Evolutionary conservation across 106 monocot species (phyloP), one percentile per base, ranked within the genome.

Genomic region (Apostasia shenzhenica): DNA sequence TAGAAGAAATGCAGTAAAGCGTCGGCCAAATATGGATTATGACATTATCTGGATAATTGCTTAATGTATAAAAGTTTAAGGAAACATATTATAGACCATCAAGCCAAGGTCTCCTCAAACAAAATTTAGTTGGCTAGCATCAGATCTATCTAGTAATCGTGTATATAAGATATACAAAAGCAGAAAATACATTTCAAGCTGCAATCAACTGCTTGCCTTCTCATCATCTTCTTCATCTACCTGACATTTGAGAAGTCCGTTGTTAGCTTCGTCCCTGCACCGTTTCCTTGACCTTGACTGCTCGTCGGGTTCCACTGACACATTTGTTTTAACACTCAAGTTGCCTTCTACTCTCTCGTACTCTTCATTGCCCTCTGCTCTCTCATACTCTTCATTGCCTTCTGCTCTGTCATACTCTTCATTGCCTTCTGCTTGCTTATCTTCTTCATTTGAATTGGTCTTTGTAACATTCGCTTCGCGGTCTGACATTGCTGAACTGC

Each of bases 401-500:
- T 26, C 26, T 0, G n/a, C 8, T 54, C 54, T 68, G 42, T 75
- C 38, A 14, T 45, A 43, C 45, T 68, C 61, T 53, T 65, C 65
- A 38, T 62, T 62, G 42, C 44, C 62, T 62, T 4, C 45, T 10
- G 48, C 7, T 57, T 66, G 66, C 57, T 12, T 74, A 9, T 55
- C 64, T 40, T 57, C 73, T 26, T 69, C 68, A 3, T 51, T 69
- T 8, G 61, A 75, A 61, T 54, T 50, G 3, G 11, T 54, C 61
- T 68, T 37, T 41, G 43, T n/a, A 60, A 55, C 67, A 46, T 59
- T 44, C 41, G 50, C 50, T 59, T 47, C 59, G 6, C 65, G 64
- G 14, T 60, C 48, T 1, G 59, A 55, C 57, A 59, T 68, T 68
- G 58, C 59, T 44, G 75, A 75, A 51, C 75, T 67, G 39, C 68